Conservation (phyloP, 179 eudicot species). For the Heliamphora pulchella region DNA sequence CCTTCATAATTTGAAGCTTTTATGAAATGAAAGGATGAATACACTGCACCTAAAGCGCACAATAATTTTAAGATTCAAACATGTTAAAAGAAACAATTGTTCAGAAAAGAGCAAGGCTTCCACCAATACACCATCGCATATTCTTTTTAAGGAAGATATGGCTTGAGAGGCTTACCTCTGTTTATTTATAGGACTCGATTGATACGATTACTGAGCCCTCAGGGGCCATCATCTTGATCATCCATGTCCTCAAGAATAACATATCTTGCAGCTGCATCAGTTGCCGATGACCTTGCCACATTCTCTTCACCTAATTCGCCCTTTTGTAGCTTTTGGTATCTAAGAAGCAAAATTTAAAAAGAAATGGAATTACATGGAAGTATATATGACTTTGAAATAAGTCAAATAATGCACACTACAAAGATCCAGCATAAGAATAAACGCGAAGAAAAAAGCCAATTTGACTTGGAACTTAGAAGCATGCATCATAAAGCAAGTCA, state of each 20-base stretch:
- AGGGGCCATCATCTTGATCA: constrained; percentile 42
- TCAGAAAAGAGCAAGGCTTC: background rate
- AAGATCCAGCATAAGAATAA: too few relatives aligned
- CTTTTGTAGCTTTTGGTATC: constrained; percentile 73
- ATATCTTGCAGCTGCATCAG: constrained; percentile 55
- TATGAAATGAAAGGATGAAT: background rate
- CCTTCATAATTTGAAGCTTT: background rate
- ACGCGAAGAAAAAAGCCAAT: too few relatives aligned
- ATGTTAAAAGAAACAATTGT: background rate
- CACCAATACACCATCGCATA: background rate
- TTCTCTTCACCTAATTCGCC: constrained; percentile 32
- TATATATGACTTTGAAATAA: too few relatives aligned
- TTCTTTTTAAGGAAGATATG: constrained; percentile 2
- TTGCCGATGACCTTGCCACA: constrained; percentile 24
- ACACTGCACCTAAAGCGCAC: background rate
- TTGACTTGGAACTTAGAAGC: too few relatives aligned
- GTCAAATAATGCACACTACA: too few relatives aligned
- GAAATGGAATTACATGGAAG: background rate
- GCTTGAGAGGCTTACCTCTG: constrained; percentile 14
- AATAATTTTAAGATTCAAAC: background rate
- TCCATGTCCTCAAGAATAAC: constrained; percentile 91
- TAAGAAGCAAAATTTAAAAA: constrained; percentile 18
- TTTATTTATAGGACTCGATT: background rate
- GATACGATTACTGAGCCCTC: constrained; percentile 5
- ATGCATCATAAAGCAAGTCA: background rate